phyloP scores from a whole-genome alignment of 106 monocot species.

The Agapanthus africanus region DNA sequence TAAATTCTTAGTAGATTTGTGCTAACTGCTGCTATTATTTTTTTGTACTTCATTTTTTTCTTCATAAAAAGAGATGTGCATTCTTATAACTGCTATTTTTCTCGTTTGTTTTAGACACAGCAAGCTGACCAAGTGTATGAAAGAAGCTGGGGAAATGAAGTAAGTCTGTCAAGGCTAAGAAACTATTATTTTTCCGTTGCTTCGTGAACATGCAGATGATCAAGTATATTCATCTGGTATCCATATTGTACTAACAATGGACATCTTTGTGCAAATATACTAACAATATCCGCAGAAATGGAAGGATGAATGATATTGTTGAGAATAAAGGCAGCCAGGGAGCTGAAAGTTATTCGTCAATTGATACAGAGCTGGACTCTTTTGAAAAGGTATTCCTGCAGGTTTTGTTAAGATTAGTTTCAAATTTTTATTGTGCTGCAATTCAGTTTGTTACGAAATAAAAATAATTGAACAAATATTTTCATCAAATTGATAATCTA shows the following conservation, averaged over 20 bases:
- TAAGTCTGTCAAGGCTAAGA: conserved; percentile 25
- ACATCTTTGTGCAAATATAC: neutral
- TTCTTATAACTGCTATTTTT: conserved; percentile 2
- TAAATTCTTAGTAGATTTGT: no score
- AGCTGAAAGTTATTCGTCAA: conserved; percentile 3
- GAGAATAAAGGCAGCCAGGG: conserved; percentile 17
- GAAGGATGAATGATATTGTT: conserved; percentile 14
- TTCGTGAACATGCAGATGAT: neutral
- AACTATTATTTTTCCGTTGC: conserved; percentile 4
- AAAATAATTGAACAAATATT: no score
- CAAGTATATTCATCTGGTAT: neutral
- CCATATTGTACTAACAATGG: neutral
- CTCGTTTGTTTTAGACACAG: conserved; percentile 44
- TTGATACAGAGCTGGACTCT: conserved; percentile 46
- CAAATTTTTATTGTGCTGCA: no score
- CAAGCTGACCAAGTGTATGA: conserved; percentile 60
- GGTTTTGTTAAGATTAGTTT: no score
- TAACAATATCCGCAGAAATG: conserved; percentile 22
- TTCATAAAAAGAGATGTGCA: no score
- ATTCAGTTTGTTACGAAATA: no score
- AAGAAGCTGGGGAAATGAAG: conserved; percentile 42
- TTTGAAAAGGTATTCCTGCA: conserved; percentile 98
- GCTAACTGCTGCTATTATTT: no score
- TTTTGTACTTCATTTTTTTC: no score
- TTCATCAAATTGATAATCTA: no score